phyloP scores from a whole-genome alignment of 192 early-diverging fungal genomes.

The Coemansia sp. region DNA sequence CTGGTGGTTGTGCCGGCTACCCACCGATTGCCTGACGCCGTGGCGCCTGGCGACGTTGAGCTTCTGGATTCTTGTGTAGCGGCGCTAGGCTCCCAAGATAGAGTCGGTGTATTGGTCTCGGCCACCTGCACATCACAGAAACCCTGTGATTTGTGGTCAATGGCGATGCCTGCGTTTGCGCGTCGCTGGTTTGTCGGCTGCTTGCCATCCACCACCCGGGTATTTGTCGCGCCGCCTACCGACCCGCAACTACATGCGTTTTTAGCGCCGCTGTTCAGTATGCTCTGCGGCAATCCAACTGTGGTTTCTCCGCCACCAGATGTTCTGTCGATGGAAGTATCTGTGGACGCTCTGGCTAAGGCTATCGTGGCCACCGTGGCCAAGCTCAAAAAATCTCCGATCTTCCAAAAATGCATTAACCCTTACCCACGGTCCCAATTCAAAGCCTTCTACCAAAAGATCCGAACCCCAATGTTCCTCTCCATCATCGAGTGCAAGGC shows the following conservation, averaged over 20 bases:
- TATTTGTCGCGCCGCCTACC: constrained; percentile 8
- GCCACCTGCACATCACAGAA: constrained; percentile 19
- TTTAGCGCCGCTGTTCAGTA: constrained; percentile 26
- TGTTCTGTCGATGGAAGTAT: too few relatives aligned
- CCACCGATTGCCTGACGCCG: constrained; percentile 55
- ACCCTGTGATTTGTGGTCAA: constrained; percentile 20
- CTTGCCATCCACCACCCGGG: neutral
- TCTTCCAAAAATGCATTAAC: too few relatives aligned
- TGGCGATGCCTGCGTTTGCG: constrained; percentile 18
- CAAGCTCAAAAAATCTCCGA: constrained; percentile 5
- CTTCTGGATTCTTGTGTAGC: constrained; percentile 57
- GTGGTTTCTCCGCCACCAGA: too few relatives aligned
- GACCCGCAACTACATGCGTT: constrained; percentile 13
- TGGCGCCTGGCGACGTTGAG: constrained; percentile 46
- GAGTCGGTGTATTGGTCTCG: constrained; percentile 60
- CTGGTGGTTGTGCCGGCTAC: constrained; percentile 61
- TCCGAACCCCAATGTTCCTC: too few relatives aligned
- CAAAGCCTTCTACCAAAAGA: too few relatives aligned
- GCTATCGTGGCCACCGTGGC: constrained; percentile 46
- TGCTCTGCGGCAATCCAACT: too few relatives aligned
- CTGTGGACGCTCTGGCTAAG: constrained; percentile 26
- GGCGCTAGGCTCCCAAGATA: constrained; percentile 51
- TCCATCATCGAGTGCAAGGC: too few relatives aligned
- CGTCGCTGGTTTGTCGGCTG: constrained; percentile 17
- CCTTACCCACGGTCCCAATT: too few relatives aligned